phyloP scores from a whole-genome alignment of 331 rosid species.

The Arachis monticola region DNA sequence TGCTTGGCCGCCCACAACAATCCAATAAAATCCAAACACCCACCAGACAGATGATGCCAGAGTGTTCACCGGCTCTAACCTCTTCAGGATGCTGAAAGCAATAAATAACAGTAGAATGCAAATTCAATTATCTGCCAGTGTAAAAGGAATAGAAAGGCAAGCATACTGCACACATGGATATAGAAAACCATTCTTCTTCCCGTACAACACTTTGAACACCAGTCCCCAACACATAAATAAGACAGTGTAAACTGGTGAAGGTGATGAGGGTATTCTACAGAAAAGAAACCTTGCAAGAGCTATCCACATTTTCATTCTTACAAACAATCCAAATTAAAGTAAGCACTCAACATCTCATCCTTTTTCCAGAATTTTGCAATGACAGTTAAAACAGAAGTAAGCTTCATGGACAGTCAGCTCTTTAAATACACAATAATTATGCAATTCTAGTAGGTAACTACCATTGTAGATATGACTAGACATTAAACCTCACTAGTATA shows the following conservation, averaged over 20 bases:
- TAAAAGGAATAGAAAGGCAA: conserved; percentile 15
- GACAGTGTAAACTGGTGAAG: background rate
- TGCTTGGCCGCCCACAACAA: conserved; percentile 77
- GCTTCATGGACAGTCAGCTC: conserved; percentile 10
- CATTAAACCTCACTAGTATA: background rate
- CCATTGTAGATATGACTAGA: background rate
- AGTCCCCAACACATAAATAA: conserved; percentile 24
- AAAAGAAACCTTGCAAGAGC: background rate
- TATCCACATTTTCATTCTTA: background rate
- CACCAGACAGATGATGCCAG: conserved; percentile 80
- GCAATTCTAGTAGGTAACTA: conserved; percentile 6
- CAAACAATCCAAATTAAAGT: conserved; percentile 13
- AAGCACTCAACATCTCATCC: conserved; percentile 19
- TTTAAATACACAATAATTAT: conserved; percentile 17
- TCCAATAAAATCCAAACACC: conserved; percentile 88
- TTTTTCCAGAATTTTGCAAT: background rate
- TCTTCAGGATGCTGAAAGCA: conserved; percentile 64
- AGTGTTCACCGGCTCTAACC: conserved; percentile 67
- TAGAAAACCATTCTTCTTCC: conserved; percentile 25
- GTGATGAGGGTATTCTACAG: background rate
- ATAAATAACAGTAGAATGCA: conserved; percentile 28
- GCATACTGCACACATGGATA: background rate
- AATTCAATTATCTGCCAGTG: conserved; percentile 18
- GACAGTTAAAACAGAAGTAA: conserved; percentile 1
- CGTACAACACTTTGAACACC: conserved; percentile 28